Conservation (phyloP, 2,329 filamentous ascomycete species). For the Apiospora arundinis region DNA sequence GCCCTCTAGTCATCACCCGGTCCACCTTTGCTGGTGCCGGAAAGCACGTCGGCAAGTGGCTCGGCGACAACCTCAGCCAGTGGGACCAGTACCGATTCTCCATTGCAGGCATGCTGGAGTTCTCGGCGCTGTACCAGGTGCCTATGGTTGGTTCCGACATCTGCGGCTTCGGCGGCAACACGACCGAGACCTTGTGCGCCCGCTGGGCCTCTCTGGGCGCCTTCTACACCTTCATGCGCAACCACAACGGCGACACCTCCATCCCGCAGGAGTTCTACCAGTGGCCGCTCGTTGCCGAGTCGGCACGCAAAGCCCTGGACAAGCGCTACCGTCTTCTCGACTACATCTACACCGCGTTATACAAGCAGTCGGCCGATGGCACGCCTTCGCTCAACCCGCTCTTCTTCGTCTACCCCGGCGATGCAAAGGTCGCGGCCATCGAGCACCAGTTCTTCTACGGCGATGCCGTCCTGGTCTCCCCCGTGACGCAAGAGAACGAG, state of each 20-base stretch:
- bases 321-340: constrained; percentile 75
- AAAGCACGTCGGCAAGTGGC: constrained; percentile 65
- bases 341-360: constrained; percentile 75
- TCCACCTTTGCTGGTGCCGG: constrained; percentile 79
- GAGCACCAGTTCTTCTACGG: constrained; percentile 57
- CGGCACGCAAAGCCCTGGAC: constrained; percentile 69
- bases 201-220: constrained; percentile 79
- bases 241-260: constrained; percentile 65
- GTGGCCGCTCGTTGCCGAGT: constrained; percentile 65
- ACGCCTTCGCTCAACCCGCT: constrained; percentile 71
- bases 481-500: constrained; percentile 51
- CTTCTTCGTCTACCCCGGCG: constrained; percentile 71
- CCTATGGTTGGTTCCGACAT: constrained; percentile 76
- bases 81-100: constrained; percentile 66
- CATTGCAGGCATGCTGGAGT: constrained; percentile 65
- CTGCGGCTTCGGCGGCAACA: constrained; percentile 75
- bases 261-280: constrained; percentile 76
- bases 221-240: constrained; percentile 78
- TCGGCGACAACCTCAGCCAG: constrained; percentile 62
- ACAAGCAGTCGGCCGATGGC: constrained; percentile 65
- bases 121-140: constrained; percentile 70
- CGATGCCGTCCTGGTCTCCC: constrained; percentile 50
- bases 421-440: constrained; percentile 46
- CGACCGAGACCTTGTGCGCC: constrained; percentile 72
- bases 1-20: constrained; percentile 76